Conservation (phyloP, 345 rosid genomes). For the Noccaea caerulescens region DNA sequence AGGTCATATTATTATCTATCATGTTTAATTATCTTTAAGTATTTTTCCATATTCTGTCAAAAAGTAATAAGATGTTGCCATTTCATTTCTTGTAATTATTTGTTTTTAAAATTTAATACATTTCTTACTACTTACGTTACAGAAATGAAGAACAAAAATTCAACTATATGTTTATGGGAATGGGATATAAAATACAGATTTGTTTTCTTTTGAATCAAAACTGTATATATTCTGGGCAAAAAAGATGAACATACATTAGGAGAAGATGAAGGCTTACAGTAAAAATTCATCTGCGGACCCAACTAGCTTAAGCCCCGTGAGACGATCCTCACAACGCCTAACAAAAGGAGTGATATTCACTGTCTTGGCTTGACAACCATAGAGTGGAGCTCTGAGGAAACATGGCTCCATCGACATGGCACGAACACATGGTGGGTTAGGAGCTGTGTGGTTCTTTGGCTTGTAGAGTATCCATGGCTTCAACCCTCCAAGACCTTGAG, state of each 20-base stretch:
- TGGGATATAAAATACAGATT: background rate
- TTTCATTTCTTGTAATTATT: background rate
- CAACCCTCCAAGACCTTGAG: conserved; percentile 40
- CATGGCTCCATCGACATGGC: conserved; percentile 49
- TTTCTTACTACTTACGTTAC: background rate
- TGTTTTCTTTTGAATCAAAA: background rate
- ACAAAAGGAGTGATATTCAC: conserved; percentile 34
- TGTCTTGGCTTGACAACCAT: conserved; percentile 38
- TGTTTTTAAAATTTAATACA: background rate
- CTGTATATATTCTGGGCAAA: background rate
- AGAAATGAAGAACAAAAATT: background rate
- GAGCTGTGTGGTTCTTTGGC: conserved; percentile 32
- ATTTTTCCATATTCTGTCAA: background rate
- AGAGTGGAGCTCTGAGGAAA: conserved; percentile 38
- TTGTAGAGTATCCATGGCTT: conserved; percentile 46
- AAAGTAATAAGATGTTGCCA: background rate
- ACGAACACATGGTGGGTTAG: conserved; percentile 42
- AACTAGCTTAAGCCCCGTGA: conserved; percentile 43
- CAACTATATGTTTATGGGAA: background rate
- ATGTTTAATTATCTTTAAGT: background rate
- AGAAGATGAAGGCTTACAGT: conserved; percentile 20
- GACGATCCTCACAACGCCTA: conserved; percentile 47
- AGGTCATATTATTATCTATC: background rate
- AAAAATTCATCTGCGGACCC: conserved; percentile 14
- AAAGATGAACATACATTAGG: background rate